Evolutionary conservation across 345 rosid species (phyloP).

Genomic region (Passiflora organensis): DNA sequence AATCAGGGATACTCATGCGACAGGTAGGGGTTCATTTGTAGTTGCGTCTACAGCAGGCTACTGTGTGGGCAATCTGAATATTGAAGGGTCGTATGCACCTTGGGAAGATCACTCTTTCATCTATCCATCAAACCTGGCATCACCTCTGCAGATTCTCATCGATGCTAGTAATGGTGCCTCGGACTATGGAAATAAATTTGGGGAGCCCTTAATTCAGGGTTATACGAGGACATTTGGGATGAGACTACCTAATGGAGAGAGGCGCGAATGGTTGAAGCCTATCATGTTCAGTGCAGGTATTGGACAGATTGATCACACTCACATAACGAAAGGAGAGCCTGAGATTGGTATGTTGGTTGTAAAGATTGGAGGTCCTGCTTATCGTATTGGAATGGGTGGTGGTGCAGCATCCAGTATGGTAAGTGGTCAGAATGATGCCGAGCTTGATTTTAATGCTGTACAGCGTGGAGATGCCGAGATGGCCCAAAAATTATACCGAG

Average conservation of each 20-base stretch:
- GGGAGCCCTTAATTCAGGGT: conserved; percentile 94
- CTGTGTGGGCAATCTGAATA: conserved; percentile 74
- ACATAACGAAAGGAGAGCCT: conserved; percentile 78
- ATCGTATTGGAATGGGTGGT: conserved; percentile 96
- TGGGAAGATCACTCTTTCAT: conserved; percentile 80
- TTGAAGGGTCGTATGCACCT: conserved; percentile 79
- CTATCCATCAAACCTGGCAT: conserved; percentile 77
- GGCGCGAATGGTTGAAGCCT: conserved; percentile 95
- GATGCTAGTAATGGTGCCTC: conserved; percentile 96
- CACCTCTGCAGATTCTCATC: conserved; percentile 82
- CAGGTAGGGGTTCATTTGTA: conserved; percentile 89
- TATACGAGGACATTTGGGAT: conserved; percentile 84
- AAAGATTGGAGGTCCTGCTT: conserved; percentile 97
- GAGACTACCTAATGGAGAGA: conserved; percentile 91
- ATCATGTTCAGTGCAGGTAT: conserved; percentile 96
- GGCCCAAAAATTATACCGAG: conserved; percentile 91
- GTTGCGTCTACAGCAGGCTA: conserved; percentile 86
- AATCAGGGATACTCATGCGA: conserved; percentile 97
- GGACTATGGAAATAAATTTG: conserved; percentile 92
- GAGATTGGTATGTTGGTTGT: conserved; percentile 91
- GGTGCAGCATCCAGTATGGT: conserved; percentile 99
- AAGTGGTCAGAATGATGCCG: conserved; percentile 94
- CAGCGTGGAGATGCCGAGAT: conserved; percentile 97
- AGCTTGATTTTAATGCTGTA: conserved; percentile 96
- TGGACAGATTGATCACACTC: conserved; percentile 86